A percentile compares a stretch with the other conserved stretches of the same genome.
These are phyloP conservation scores for Heterobasidion annosum DNA, from an alignment of 1,284 basidiomycete genomes.

Conservation along the genomic window DNA sequence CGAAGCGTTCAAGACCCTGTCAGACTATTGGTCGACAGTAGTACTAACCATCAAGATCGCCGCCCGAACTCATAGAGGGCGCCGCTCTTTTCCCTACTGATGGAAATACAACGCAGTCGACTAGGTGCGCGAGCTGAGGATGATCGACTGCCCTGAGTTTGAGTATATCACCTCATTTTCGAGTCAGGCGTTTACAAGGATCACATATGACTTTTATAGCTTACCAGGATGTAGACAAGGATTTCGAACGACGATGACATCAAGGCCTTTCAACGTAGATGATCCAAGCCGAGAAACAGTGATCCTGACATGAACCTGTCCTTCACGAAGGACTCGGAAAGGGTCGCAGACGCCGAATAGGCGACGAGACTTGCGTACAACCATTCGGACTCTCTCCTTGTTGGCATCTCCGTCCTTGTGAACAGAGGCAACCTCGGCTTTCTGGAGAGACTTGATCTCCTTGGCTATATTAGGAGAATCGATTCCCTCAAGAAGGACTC, in stretches of 20 bases:
- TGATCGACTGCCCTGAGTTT: constrained; percentile 51
- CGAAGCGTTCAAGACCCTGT: background rate
- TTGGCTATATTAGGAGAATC: constrained; percentile 31
- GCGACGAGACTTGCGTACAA: constrained; percentile 50
- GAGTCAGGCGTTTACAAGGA: background rate
- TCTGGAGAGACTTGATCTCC: constrained; percentile 33
- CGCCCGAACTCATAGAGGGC: constrained; percentile 61
- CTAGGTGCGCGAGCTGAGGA: constrained; percentile 39
- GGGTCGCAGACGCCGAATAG: constrained; percentile 62
- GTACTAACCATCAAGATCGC: constrained; percentile 44
- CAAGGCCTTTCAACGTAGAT: constrained; percentile 44
- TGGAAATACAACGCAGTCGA: constrained; percentile 60
- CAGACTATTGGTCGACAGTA: background rate
- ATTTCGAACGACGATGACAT: constrained; percentile 55
- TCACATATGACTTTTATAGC: constrained; percentile 2
- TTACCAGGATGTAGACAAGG: constrained; percentile 58
- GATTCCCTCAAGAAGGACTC: constrained; percentile 43
- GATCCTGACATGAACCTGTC: constrained; percentile 53
- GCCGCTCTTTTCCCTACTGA: constrained; percentile 50
- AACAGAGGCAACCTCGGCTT: constrained; percentile 40
- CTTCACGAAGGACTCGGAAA: constrained; percentile 48
- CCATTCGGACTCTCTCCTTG: constrained; percentile 45
- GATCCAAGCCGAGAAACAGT: constrained; percentile 39
- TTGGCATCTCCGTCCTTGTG: constrained; percentile 34
- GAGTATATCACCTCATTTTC: constrained; percentile 42